Evolutionary conservation across 495 filamentous ascomycete species (phyloP).

Genomic region (Aspergillus incahuasiensis): DNA sequence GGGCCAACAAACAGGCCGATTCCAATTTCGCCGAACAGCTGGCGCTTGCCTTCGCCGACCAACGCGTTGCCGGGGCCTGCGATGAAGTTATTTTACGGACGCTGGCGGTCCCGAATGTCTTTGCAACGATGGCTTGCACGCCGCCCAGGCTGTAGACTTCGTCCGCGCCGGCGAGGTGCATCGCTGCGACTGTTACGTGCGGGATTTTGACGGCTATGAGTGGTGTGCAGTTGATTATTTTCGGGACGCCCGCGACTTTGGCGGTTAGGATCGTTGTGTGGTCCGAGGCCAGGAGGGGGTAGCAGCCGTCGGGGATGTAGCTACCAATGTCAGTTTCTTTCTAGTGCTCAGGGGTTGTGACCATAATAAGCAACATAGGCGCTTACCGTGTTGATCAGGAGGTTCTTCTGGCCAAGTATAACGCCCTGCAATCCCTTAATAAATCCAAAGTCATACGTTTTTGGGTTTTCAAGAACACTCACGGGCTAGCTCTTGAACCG

Average conservation of each 20-base stretch:
- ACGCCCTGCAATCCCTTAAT: conserved; percentile 24
- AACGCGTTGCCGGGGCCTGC: conserved; percentile 53
- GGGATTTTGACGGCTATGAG: conserved; percentile 49
- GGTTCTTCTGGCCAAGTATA: conserved; percentile 45
- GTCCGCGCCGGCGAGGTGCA: conserved; percentile 51
- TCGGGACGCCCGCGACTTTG: conserved; percentile 48
- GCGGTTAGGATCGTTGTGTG: conserved; percentile 57
- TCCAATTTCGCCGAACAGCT: conserved; percentile 51
- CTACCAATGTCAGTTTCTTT: conserved; percentile 11
- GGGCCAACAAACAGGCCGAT: conserved; percentile 52
- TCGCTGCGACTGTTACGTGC: conserved; percentile 46
- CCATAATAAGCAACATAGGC: conserved; percentile 18
- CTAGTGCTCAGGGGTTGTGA: no score
- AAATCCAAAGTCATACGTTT: neutral
- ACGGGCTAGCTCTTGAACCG: conserved; percentile 44
- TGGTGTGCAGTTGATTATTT: conserved; percentile 49
- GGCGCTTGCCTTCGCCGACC: conserved; percentile 51
- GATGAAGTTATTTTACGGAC: conserved; percentile 49
- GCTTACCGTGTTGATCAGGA: conserved; percentile 36
- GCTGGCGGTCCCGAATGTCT: conserved; percentile 78
- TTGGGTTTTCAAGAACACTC: neutral
- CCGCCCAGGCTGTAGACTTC: conserved; percentile 50
- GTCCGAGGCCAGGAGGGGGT: conserved; percentile 52
- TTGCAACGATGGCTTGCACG: conserved; percentile 59
- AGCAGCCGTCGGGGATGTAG: conserved; percentile 51